Evolutionary conservation across 1,139 yeast genomes (phyloP).

Genomic region (Saccharomyces pastorianus): DNA sequence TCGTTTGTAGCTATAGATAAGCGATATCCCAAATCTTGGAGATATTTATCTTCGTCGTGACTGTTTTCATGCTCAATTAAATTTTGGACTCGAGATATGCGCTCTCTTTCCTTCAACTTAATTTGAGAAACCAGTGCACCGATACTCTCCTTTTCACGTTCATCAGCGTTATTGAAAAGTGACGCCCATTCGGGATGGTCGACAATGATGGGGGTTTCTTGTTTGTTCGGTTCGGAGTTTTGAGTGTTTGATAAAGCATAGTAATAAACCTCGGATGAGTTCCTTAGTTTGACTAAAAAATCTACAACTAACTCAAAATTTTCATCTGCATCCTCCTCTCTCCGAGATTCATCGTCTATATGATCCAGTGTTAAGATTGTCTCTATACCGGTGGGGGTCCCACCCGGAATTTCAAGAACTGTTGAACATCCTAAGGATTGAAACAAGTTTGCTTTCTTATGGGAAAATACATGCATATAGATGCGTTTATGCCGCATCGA

Average conservation of each 20-base stretch:
- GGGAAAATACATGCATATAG: constrained; percentile 18
- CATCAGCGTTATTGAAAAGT: not conserved
- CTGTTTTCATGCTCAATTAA: not conserved
- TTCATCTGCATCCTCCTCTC: not conserved
- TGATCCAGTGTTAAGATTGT: constrained; percentile 2
- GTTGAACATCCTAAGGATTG: constrained; percentile 16
- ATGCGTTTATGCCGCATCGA: constrained; percentile 20
- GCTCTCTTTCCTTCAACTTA: not conserved
- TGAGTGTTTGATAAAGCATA: not conserved
- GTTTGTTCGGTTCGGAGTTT: not conserved
- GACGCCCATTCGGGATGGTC: not conserved
- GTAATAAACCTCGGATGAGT: not conserved
- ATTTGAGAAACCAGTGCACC: not conserved
- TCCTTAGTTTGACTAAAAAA: not conserved
- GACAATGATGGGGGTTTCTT: not conserved
- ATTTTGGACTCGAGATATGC: not conserved
- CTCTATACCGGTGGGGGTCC: constrained; percentile 10
- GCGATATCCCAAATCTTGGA: constrained; percentile 3
- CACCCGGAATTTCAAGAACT: constrained; percentile 14
- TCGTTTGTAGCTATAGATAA: constrained; percentile 9
- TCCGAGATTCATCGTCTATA: not conserved
- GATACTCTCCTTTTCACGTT: not conserved
- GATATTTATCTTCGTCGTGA: not conserved
- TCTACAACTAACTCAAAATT: not conserved
- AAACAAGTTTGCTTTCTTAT: constrained; percentile 6